Conservation (phyloP, 2,329 filamentous ascomycete genomes). For the Xylaria sp. region DNA sequence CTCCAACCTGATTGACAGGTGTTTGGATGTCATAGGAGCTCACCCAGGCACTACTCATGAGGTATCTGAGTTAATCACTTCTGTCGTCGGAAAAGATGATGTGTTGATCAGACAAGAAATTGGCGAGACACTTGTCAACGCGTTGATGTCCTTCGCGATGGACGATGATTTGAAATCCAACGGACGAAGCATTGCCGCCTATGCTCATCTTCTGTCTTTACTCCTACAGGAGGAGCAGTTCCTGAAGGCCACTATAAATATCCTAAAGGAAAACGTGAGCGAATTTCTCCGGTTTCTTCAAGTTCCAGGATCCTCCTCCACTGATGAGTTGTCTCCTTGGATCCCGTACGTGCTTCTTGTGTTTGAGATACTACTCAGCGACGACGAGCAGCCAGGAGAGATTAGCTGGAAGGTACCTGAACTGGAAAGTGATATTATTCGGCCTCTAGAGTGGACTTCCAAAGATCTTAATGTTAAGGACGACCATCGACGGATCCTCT, state of each 20-base stretch:
- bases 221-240: conserved; percentile 85
- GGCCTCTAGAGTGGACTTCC: conserved; percentile 66
- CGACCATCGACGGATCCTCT: conserved; percentile 74
- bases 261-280: conserved; percentile 79
- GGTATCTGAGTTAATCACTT: conserved; percentile 84
- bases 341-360: conserved; percentile 90
- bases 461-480: conserved; percentile 70
- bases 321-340: conserved; percentile 89
- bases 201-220: conserved; percentile 89
- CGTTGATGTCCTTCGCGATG: conserved; percentile 75
- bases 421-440: conserved; percentile 59
- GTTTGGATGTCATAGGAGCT: conserved; percentile 86
- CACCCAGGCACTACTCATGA: conserved; percentile 92
- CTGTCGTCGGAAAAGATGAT: conserved; percentile 70
- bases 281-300: conserved; percentile 84
- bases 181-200: conserved; percentile 77
- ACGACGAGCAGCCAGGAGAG: conserved; percentile 83
- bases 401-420: conserved; percentile 74
- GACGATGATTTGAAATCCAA: conserved; percentile 72
- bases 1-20: conserved; percentile 84
- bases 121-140: conserved; percentile 83
- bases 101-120: conserved; percentile 72
- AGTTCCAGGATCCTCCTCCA: conserved; percentile 70
- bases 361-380: conserved; percentile 87
- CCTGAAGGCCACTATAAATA: conserved; percentile 78